phyloP scores from a whole-genome alignment of 768 basidiomycete species.

The Phlebiopsis gigantea region DNA sequence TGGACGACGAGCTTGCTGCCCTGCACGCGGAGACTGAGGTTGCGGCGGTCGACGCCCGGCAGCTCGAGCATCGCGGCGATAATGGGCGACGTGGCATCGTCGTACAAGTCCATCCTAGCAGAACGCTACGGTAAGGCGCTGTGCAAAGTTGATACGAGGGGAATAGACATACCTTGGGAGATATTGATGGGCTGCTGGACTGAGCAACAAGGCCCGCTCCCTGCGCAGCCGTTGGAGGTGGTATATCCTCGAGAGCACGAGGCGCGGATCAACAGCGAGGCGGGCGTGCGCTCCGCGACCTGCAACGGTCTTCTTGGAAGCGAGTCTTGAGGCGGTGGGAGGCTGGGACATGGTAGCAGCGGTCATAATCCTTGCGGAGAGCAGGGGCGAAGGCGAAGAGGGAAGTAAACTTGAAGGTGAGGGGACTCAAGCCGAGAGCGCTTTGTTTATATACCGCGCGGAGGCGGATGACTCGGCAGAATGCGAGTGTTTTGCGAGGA shows the following conservation, averaged over 20 bases:
- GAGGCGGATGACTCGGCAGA: conserved; percentile 8
- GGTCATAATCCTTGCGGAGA: conserved; percentile 1
- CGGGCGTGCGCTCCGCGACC: not conserved
- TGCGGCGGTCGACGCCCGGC: conserved; percentile 33
- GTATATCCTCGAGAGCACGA: not conserved
- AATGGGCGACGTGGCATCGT: conserved; percentile 28
- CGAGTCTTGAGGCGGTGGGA: not conserved
- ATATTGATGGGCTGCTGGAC: not conserved
- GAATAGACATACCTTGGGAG: conserved; percentile 2
- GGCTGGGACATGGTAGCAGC: conserved; percentile 6
- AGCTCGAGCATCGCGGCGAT: conserved; percentile 34
- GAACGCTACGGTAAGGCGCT: too few relatives aligned
- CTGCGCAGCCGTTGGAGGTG: conserved; percentile 1
- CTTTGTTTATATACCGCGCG: conserved; percentile 1
- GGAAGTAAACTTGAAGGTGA: not conserved
- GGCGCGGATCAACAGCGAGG: not conserved
- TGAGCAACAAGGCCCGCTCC: not conserved
- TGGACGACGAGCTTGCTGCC: conserved; percentile 28
- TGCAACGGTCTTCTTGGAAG: not conserved
- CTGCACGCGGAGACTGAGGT: conserved; percentile 31
- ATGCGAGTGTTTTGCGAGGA: conserved; percentile 1
- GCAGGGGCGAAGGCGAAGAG: not conserved
- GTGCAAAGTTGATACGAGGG: not conserved
- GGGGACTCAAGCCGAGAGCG: not conserved
- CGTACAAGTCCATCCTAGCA: conserved; percentile 34